Base-by-base conservation (phyloP, 75 land plant genomes). In the Larix kaempferi region DNA sequence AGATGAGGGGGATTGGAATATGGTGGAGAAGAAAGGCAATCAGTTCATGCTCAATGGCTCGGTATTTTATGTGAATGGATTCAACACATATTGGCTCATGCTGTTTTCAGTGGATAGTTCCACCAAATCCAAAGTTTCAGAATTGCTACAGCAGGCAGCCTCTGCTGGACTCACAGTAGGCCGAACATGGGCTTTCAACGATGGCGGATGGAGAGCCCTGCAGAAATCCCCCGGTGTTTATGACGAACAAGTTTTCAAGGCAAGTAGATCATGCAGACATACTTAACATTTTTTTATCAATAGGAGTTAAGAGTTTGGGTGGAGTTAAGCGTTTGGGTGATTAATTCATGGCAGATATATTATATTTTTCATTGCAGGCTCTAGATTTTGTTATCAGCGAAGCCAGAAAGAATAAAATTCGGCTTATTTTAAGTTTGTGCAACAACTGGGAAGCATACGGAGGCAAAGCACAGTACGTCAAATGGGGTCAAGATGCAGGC, bases 11-110 rank as follows among this genome's bases (percentile, higher is more conserved):
- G 52, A 7, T 1, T 49, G 52, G 52, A 49, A 49, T 49, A 49
- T 49, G 52, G 93, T 88, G 74, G 39, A 82, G 87, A 91, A 41
- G 76, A 84, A 84, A 13, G 94, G 92, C 29, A 82, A 80, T 58
- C 96, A 91, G 80, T 93, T 95, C 79, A 44, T 84, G 59, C 79
- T 91, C 12, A 72, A 83, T 17, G 91, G 78, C 19, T 74, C 86
- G n/a, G 85, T 94, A 90, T 90, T 94, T 69, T 92, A 92, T 71
- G 80, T 96, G 0, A 91, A 96, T 84, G 99, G 99, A 10, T 95
- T 92, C 89, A 96, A 94, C 86, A 84, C 98, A 55, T 94, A 96
- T 83, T 96, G 95, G 95, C 76, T 96, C 85, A 96, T 94, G 99
- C 66, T 82, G 71, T 76, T 87, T 59, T 89, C 90, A 12, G 94